Evolutionary conservation across 257 asterid species (phyloP).

Genomic region (Nicotiana undulata): DNA sequence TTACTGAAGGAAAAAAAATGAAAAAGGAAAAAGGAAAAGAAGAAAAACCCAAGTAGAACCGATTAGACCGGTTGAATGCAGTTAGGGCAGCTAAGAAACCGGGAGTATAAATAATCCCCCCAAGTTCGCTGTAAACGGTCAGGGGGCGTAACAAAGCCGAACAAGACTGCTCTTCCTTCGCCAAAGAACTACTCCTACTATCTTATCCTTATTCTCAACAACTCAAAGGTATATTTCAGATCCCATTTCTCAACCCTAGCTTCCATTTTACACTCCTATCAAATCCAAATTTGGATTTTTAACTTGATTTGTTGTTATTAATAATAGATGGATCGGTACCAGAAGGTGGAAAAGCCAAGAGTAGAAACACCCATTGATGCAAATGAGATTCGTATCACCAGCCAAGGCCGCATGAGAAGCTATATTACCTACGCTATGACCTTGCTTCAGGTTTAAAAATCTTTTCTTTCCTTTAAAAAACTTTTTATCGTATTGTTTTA

Average conservation of each 20-base stretch:
- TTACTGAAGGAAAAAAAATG: not conserved
- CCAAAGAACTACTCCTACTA: constrained; percentile 6
- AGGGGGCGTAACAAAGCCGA: constrained; percentile 17
- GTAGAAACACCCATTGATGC: constrained; percentile 50
- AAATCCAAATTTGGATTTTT: too few species aligned
- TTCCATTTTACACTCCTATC: not conserved
- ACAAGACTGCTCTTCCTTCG: constrained; percentile 34
- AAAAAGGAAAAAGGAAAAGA: not conserved
- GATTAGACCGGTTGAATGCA: constrained; percentile 10
- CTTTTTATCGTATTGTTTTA: too few species aligned
- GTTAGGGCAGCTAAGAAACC: constrained; percentile 20
- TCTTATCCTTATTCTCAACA: not conserved
- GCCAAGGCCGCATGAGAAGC: constrained; percentile 69
- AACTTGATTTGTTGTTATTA: not conserved
- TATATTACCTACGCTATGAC: constrained; percentile 60
- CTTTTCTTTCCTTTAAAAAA: not conserved
- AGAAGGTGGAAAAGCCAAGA: constrained; percentile 63
- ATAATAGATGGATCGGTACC: constrained; percentile 61
- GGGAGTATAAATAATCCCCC: constrained; percentile 15
- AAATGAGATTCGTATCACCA: constrained; percentile 69
- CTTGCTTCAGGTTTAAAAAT: constrained; percentile 30
- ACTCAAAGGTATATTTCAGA: not conserved
- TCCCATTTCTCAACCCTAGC: not conserved
- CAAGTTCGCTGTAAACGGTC: not conserved
- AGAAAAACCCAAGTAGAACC: not conserved